These are phyloP conservation scores for Cladophialophora yegresii DNA, from an alignment of 2,329 filamentous ascomycete species.

Conservation along the genomic window DNA sequence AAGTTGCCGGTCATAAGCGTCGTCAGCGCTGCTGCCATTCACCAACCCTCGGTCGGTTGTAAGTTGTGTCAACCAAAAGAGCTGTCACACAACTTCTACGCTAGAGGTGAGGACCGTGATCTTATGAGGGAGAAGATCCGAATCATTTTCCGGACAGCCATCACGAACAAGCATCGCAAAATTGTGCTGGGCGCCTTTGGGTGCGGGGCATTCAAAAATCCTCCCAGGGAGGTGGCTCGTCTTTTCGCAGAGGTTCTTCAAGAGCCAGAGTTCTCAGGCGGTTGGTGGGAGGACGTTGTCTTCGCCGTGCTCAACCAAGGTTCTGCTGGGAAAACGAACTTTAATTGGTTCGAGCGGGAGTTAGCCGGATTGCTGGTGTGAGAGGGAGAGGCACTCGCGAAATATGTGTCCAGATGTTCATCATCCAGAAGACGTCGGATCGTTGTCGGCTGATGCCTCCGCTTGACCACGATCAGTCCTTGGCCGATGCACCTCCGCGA, in stretches of 20 bases:
- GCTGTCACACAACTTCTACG: slow-evolving; percentile 42
- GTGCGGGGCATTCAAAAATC: slow-evolving; percentile 68
- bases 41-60: slow-evolving; percentile 42
- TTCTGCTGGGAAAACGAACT: slow-evolving; percentile 37
- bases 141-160: slow-evolving; percentile 61
- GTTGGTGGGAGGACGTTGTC: slow-evolving; percentile 65
- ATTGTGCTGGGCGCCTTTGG: slow-evolving; percentile 70
- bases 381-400: not conserved
- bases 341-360: slow-evolving; percentile 23
- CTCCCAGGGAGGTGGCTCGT: slow-evolving; percentile 60
- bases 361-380: slow-evolving; percentile 31
- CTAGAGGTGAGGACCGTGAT: slow-evolving; percentile 49
- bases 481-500: not conserved
- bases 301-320: slow-evolving; percentile 60
- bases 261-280: slow-evolving; percentile 63
- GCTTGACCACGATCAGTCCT: not conserved
- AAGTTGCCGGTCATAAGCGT: slow-evolving; percentile 58
- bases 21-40: slow-evolving; percentile 62
- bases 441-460: not conserved
- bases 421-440: not conserved
- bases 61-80: slow-evolving; percentile 6
- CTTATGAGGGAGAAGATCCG: slow-evolving; percentile 66
- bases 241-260: slow-evolving; percentile 64
- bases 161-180: slow-evolving; percentile 56
- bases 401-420: not conserved